phyloP scores from a whole-genome alignment of 345 rosid genomes.

The Populus tremula region DNA sequence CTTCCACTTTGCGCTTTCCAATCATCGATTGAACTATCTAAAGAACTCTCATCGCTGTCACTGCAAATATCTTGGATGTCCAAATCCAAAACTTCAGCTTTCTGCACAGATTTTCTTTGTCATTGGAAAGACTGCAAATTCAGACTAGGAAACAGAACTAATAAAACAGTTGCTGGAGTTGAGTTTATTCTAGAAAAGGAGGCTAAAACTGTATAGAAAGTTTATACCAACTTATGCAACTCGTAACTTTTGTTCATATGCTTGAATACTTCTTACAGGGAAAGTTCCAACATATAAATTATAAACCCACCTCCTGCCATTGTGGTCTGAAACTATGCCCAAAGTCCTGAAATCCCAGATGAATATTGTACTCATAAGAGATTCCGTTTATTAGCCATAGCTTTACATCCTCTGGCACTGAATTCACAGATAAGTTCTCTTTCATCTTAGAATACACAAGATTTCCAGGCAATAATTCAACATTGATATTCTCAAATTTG shows the following conservation, averaged over 20 bases:
- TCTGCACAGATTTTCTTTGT: not conserved
- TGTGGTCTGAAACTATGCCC: not conserved
- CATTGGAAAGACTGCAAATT: not conserved
- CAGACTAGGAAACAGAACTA: not conserved
- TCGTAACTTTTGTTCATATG: too few species aligned
- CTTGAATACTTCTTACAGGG: not conserved
- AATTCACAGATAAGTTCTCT: conserved; percentile 13
- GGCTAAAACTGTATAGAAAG: too few species aligned
- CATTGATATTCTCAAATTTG: conserved; percentile 28
- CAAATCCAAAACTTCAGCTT: conserved; percentile 16
- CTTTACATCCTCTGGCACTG: conserved; percentile 1
- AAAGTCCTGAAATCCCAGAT: conserved; percentile 7
- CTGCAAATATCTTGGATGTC: not conserved
- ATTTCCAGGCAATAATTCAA: conserved; percentile 24
- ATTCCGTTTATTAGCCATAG: conserved; percentile 15
- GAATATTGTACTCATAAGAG: conserved; percentile 10
- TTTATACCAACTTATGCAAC: too few species aligned
- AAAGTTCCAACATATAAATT: not conserved
- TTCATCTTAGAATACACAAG: conserved; percentile 15
- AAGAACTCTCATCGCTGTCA: conserved; percentile 9
- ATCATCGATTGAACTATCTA: conserved; percentile 4
- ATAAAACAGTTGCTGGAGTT: not conserved
- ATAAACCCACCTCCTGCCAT: not conserved
- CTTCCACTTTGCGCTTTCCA: conserved; percentile 1
- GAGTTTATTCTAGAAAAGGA: too few species aligned